These are phyloP conservation scores for Yamadazyma friedrichii DNA, from an alignment of 1,139 yeast species.

Conservation along the genomic window DNA sequence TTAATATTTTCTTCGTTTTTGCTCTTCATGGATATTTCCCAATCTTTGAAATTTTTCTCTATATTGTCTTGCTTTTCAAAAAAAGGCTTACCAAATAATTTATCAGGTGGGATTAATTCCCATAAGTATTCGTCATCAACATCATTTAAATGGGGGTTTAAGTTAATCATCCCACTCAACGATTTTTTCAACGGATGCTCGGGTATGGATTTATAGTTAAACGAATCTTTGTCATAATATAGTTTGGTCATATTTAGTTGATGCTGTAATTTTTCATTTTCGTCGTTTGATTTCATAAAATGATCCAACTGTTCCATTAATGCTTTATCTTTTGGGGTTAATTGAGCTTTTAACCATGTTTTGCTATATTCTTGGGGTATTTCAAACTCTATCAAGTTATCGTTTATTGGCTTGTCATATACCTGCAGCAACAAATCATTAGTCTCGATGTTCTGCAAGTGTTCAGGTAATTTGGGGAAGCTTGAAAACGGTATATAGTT, in stretches of 20 bases:
- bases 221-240: conserved; percentile 29
- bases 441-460: conserved; percentile 16
- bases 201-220: conserved; percentile 25
- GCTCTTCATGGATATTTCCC: conserved; percentile 28
- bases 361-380: conserved; percentile 33
- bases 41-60: conserved; percentile 26
- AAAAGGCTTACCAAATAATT: conserved; percentile 38
- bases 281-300: conserved; percentile 26
- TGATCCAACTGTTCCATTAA: conserved; percentile 27
- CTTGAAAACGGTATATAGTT: conserved; percentile 25
- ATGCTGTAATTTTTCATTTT: conserved; percentile 23
- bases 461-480: conserved; percentile 32
- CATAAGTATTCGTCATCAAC: conserved; percentile 44
- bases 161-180: conserved; percentile 39
- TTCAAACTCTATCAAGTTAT: conserved; percentile 24
- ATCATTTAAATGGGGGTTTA: conserved; percentile 35
- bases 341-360: conserved; percentile 19
- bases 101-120: conserved; percentile 37
- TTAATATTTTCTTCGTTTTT: conserved; percentile 12
- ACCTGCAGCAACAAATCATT: conserved; percentile 21
- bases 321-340: conserved; percentile 26
- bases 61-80: conserved; percentile 27
- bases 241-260: conserved; percentile 28
- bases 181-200: conserved; percentile 42
- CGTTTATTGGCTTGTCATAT: conserved; percentile 13